Evolutionary conservation across 768 basidiomycete genomes (phyloP).

Genomic region (Mycena maculata): DNA sequence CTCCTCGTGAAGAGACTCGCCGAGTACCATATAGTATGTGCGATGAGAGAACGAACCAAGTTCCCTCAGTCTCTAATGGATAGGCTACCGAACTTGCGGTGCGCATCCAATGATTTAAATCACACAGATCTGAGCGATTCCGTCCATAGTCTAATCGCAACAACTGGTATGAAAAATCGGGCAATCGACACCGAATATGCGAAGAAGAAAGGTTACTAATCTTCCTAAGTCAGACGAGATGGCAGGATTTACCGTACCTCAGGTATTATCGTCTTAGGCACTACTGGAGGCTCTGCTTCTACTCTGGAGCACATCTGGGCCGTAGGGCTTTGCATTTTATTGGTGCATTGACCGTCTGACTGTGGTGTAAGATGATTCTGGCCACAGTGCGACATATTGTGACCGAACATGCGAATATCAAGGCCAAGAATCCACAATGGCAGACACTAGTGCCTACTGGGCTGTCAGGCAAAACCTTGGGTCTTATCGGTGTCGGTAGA

Average conservation of each 20-base stretch:
- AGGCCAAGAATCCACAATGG: slow-evolving; percentile 61
- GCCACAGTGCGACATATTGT: slow-evolving; percentile 61
- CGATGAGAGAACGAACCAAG: slow-evolving; percentile 76
- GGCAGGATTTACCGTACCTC: too few relatives aligned
- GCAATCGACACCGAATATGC: slow-evolving; percentile 63
- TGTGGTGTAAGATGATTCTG: slow-evolving; percentile 48
- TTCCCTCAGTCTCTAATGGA: slow-evolving; percentile 62
- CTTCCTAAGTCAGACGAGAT: too few relatives aligned
- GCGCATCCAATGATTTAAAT: slow-evolving; percentile 13
- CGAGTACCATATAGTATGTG: slow-evolving; percentile 67
- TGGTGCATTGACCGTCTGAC: background rate
- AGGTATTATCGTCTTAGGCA: slow-evolving; percentile 66
- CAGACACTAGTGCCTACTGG: slow-evolving; percentile 63
- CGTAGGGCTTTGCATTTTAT: slow-evolving; percentile 39
- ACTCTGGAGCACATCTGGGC: slow-evolving; percentile 79
- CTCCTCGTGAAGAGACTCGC: slow-evolving; percentile 59
- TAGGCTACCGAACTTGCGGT: slow-evolving; percentile 67
- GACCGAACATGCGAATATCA: slow-evolving; percentile 62
- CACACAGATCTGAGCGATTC: background rate
- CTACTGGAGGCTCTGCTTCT: slow-evolving; percentile 54
- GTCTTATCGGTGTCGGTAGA: slow-evolving; percentile 70
- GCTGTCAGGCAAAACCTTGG: slow-evolving; percentile 65
- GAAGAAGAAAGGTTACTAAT: too few relatives aligned
- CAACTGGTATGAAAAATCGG: slow-evolving; percentile 63
- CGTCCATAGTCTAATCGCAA: slow-evolving; percentile 60